Base-by-base conservation (phyloP, 768 basidiomycete species). In the Cubamyces lactineus region DNA sequence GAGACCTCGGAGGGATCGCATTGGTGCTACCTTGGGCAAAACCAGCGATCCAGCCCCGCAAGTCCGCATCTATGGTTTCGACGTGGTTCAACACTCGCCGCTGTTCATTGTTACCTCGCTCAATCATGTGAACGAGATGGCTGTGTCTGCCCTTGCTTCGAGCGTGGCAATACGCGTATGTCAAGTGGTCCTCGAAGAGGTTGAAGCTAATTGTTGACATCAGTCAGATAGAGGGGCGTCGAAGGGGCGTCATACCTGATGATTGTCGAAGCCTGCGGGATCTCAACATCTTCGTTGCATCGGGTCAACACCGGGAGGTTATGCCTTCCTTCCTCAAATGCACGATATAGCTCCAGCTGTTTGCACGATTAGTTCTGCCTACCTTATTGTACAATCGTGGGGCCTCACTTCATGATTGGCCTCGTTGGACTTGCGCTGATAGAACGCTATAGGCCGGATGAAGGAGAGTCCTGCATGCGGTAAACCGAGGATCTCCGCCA, bases 261-360 rank as follows among this genome's bases (percentile, higher is more conserved):
- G 11, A 92, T 80, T 28, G 87, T 73, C 7, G 82, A 79, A 7
- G 80, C 82, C 30, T 78, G 78, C 6, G 86, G 84, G 26, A 89
- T 55, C 49, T 85, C 86, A 12, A 88, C 65, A 68, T 88, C 87
- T 69, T 88, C 85, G 5, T 79, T 72, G 1, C 80, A 78, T 66
- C 84, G 84, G 1, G 85, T 86, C 28, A 82, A 75, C 34, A 93
- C 76, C 34, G 92, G 73, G 11, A 92, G 75, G 69, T 93, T 93
- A 64, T 78, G 80, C 11, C 78, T 78, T 3, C 89, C 90, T 26
- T 71, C 67, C 24, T 75, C 71, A 60, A 91, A 89, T 48, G 74
- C 75, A 21, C 75, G 77, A 45, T 81, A 78, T 24, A 83, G 72
- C 7, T 84, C 80, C 67, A 78, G 74, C 83, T 87, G 63, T 12